Percentiles rank a stretch among this genome's conserved stretches.
phyloP scores from a whole-genome alignment of 192 early-diverging fungal species.

The Backusella luteola region DNA sequence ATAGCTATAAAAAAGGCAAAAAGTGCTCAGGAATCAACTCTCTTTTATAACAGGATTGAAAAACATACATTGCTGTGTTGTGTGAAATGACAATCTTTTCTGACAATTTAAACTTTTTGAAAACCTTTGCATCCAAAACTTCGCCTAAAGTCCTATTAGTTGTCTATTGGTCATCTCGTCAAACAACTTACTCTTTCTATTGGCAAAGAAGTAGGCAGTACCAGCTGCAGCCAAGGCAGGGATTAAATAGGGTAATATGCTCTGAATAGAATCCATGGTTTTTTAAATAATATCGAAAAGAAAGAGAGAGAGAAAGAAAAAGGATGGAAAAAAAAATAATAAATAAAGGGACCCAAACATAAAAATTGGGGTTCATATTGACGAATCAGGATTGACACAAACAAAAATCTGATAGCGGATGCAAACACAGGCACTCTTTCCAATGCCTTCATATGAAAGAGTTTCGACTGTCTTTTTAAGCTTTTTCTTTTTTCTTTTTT shows the following conservation, averaged over 20 bases:
- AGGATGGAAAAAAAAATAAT: neutral
- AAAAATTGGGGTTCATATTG: neutral
- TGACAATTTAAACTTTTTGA: conserved; percentile 74
- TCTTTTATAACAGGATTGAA: neutral
- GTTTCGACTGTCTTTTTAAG: neutral
- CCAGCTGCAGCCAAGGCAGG: conserved; percentile 23
- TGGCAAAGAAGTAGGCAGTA: conserved; percentile 28
- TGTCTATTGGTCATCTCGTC: neutral
- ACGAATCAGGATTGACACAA: neutral
- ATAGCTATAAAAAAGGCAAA: conserved; percentile 52
- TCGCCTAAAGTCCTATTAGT: conserved; percentile 25
- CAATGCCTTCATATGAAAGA: neutral
- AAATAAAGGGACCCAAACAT: conserved; percentile 5
- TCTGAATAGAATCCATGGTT: conserved; percentile 23
- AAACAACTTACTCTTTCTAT: conserved; percentile 27
- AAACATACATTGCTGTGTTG: conserved; percentile 81
- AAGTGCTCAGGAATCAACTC: neutral
- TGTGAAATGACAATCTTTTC: conserved; percentile 75
- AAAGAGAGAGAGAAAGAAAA: conserved; percentile 8
- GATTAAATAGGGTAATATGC: conserved; percentile 26
- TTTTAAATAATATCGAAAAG: neutral
- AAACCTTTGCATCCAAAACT: conserved; percentile 67
- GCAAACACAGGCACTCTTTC: neutral
- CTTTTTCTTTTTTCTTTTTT: no score
- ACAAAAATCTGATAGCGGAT: neutral